Conservation (phyloP, 2,329 filamentous ascomycete species). For the Calonectria hongkongensis region DNA sequence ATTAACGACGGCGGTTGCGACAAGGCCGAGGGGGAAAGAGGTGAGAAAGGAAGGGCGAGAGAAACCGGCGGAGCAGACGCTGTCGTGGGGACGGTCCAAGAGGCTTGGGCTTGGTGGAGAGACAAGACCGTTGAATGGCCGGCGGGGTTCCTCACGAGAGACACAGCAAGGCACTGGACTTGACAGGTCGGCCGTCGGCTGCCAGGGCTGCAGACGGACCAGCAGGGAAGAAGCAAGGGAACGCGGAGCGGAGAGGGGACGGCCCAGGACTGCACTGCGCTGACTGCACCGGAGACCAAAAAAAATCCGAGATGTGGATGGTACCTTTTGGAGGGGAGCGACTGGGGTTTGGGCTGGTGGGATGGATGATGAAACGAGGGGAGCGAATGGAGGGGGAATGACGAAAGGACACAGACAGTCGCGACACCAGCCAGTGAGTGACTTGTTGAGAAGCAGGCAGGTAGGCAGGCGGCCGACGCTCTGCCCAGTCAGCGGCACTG, state of each 20-base stretch:
- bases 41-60: slow-evolving; percentile 31
- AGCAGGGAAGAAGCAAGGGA: slow-evolving; percentile 28
- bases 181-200: slow-evolving; percentile 44
- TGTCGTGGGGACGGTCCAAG: slow-evolving; percentile 34
- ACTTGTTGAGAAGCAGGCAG: slow-evolving; percentile 30
- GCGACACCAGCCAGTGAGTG: slow-evolving; percentile 14
- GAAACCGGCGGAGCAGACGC: slow-evolving; percentile 40
- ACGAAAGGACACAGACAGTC: slow-evolving; percentile 34
- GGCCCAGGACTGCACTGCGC: slow-evolving; percentile 41
- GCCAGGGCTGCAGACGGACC: slow-evolving; percentile 43
- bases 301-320: slow-evolving; percentile 31
- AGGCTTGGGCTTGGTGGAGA: slow-evolving; percentile 41
- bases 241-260: slow-evolving; percentile 26
- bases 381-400: slow-evolving; percentile 33
- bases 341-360: slow-evolving; percentile 27
- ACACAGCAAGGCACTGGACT: slow-evolving; percentile 46
- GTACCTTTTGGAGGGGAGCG: slow-evolving; percentile 30
- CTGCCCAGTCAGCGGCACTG: slow-evolving; percentile 12
- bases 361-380: slow-evolving; percentile 36
- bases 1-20: slow-evolving; percentile 19
- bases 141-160: slow-evolving; percentile 43
- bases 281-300: slow-evolving; percentile 44
- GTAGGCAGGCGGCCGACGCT: slow-evolving; percentile 14
- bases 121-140: slow-evolving; percentile 46
- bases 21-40: slow-evolving; percentile 8